Percentiles rank a stretch among this genome's conserved stretches.
Conservation (phyloP, 257 asterid species). For the Nicotiana undulata region DNA sequence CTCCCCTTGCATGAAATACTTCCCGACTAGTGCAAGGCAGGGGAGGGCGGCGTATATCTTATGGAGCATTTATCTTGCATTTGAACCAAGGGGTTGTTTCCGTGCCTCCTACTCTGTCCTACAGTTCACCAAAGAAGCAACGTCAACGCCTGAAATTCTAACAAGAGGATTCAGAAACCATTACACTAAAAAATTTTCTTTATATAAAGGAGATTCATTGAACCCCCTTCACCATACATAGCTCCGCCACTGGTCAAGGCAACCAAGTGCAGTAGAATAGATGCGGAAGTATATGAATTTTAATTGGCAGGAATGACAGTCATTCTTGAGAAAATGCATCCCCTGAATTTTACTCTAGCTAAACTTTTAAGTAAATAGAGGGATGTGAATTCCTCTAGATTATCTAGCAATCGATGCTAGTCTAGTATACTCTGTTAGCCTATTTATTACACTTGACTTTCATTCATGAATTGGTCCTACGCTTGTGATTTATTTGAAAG, state of each 20-base stretch:
- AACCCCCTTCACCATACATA: no score
- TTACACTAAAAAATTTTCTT: no score
- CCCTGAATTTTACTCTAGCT: background rate
- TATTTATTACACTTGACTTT: background rate
- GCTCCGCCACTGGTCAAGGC: background rate
- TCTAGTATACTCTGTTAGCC: background rate
- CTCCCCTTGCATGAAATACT: background rate
- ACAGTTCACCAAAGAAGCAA: background rate
- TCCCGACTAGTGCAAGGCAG: background rate
- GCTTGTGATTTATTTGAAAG: background rate
- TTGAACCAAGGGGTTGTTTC: no score
- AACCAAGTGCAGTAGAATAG: background rate
- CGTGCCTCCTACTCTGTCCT: no score
- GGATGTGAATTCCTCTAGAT: background rate
- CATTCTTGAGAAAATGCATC: background rate
- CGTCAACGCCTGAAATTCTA: no score
- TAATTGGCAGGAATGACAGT: background rate
- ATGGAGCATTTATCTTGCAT: background rate
- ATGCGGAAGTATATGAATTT: background rate
- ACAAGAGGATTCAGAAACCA: no score
- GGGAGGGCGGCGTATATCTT: background rate
- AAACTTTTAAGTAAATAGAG: background rate
- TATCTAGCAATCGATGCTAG: background rate
- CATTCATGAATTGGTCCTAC: background rate
- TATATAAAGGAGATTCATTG: no score